Percentiles rank a stretch among this genome's conserved stretches.
Conservation (phyloP, 2,329 filamentous ascomycete genomes). For the Westerdykella sp. region DNA sequence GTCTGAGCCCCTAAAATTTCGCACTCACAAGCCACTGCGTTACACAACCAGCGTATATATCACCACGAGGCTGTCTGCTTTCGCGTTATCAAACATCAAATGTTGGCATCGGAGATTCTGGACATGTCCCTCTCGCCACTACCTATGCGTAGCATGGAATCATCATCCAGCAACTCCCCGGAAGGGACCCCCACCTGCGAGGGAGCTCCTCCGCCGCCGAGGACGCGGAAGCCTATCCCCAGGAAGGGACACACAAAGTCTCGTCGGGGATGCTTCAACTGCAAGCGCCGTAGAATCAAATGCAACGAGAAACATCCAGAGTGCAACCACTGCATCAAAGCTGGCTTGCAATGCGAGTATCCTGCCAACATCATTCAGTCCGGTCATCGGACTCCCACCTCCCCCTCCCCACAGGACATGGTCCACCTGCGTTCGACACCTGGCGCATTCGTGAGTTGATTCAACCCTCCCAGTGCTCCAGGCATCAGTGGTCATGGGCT, state of each 20-base stretch:
- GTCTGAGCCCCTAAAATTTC: slow-evolving; percentile 28
- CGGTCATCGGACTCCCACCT: slow-evolving; percentile 15
- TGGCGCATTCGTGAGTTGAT: slow-evolving; percentile 28
- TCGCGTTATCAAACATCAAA: neutral
- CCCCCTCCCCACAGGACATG: slow-evolving; percentile 22
- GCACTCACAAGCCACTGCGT: slow-evolving; percentile 13
- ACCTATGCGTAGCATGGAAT: slow-evolving; percentile 20
- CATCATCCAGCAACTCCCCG: slow-evolving; percentile 29
- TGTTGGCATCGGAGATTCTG: slow-evolving; percentile 2
- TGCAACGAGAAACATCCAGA: slow-evolving; percentile 61
- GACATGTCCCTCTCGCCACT: slow-evolving; percentile 16
- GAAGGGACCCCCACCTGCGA: slow-evolving; percentile 16
- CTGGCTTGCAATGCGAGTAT: slow-evolving; percentile 58
- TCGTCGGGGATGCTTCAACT: slow-evolving; percentile 60
- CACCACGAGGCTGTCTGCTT: slow-evolving; percentile 12
- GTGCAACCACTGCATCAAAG: slow-evolving; percentile 59
- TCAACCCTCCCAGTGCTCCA: slow-evolving; percentile 1
- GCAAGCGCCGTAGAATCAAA: slow-evolving; percentile 62
- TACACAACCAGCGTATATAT: slow-evolving; percentile 22
- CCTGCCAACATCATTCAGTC: slow-evolving; percentile 41
- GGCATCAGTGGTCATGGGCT: slow-evolving; percentile 10
- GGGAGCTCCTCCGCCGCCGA: slow-evolving; percentile 11
- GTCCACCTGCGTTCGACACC: slow-evolving; percentile 27
- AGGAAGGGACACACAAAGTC: slow-evolving; percentile 61
- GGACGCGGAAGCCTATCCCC: slow-evolving; percentile 32